Evolutionary conservation across 371 early-diverging fungal genomes (phyloP).

Genomic region (Syncephalis plumigaleata): DNA sequence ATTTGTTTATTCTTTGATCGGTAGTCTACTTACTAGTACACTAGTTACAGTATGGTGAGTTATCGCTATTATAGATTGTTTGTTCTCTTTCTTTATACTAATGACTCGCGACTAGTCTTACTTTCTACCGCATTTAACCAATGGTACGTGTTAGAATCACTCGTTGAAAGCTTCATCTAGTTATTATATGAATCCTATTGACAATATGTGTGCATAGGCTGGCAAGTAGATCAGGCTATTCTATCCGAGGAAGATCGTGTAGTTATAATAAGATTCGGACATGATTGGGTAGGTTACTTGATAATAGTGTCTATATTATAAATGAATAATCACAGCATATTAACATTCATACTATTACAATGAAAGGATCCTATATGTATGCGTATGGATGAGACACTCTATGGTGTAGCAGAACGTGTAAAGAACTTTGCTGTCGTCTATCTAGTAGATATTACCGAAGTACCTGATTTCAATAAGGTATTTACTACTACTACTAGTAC

Average conservation of each 20-base stretch:
- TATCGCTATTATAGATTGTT: too few species aligned
- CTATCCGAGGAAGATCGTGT: constrained; percentile 93
- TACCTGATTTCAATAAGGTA: constrained; percentile 82
- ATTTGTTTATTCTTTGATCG: too few species aligned
- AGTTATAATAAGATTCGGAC: constrained; percentile 91
- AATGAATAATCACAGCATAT: background rate
- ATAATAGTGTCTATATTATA: background rate
- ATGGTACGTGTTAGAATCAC: constrained; percentile 17
- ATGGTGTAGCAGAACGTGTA: constrained; percentile 80
- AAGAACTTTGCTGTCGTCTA: constrained; percentile 96
- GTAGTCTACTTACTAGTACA: too few species aligned
- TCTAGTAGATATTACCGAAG: constrained; percentile 70
- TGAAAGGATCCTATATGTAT: constrained; percentile 85
- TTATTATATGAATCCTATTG: background rate
- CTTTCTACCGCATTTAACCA: constrained; percentile 64
- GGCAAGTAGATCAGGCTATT: constrained; percentile 99
- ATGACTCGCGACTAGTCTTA: constrained; percentile 25
- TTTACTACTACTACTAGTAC: background rate
- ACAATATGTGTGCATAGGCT: constrained; percentile 26
- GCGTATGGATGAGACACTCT: constrained; percentile 92
- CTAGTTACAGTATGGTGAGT: too few species aligned
- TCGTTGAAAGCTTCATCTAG: background rate
- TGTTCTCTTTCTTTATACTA: background rate
- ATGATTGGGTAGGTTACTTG: constrained; percentile 57
- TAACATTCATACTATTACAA: background rate